Evolutionary conservation across 169 alveolate genomes (phyloP).

Genomic region (Plasmodium gaboni): DNA sequence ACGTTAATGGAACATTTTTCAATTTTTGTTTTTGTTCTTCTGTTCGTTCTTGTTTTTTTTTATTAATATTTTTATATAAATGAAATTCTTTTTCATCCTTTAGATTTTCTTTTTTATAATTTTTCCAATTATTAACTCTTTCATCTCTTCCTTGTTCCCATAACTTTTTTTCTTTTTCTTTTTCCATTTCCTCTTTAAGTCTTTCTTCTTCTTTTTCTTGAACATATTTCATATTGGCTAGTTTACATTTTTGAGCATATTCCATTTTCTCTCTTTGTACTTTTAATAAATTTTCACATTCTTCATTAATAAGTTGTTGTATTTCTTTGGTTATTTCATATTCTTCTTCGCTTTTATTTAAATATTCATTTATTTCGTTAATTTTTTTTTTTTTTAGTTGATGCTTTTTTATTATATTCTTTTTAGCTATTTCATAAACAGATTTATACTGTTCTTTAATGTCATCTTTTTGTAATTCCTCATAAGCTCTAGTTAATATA

Average conservation of each 20-base stretch:
- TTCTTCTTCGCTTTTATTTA: conserved; percentile 69
- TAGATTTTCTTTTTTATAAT: conserved; percentile 79
- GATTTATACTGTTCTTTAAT: conserved; percentile 85
- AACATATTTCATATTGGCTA: conserved; percentile 86
- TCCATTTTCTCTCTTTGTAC: conserved; percentile 86
- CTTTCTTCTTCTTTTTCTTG: conserved; percentile 75
- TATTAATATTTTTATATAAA: conserved; percentile 78
- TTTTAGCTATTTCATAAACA: conserved; percentile 87
- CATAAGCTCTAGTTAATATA: conserved; percentile 86
- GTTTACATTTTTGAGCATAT: conserved; percentile 88
- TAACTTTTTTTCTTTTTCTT: conserved; percentile 80
- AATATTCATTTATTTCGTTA: conserved; percentile 73
- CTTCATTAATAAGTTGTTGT: conserved; percentile 83
- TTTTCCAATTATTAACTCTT: conserved; percentile 85
- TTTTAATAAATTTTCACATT: conserved; percentile 85
- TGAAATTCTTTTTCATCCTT: conserved; percentile 80
- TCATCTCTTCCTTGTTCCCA: conserved; percentile 85
- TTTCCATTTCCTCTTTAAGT: conserved; percentile 76
- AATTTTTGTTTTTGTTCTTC: conserved; percentile 65
- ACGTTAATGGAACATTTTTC: conserved; percentile 39
- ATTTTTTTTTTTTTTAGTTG: conserved; percentile 77
- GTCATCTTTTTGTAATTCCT: conserved; percentile 87
- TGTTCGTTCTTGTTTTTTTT: conserved; percentile 82
- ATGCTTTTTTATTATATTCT: conserved; percentile 83
- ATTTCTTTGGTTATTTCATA: conserved; percentile 78